These are phyloP conservation scores for Trichoderma atroviride DNA, from an alignment of 2,329 filamentous ascomycete species.

Conservation along the genomic window DNA sequence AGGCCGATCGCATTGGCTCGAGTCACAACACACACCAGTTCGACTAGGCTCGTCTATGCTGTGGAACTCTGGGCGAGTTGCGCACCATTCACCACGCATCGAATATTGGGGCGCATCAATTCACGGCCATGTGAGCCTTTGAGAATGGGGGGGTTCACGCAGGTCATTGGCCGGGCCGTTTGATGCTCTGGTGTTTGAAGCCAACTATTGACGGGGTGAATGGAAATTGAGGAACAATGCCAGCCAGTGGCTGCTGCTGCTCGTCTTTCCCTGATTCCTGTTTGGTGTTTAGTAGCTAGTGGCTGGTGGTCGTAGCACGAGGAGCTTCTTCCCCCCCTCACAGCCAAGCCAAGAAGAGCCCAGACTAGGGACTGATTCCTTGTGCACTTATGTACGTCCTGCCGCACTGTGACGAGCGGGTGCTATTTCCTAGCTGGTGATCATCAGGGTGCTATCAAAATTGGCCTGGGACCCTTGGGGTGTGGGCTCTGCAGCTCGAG, in stretches of 20 bases:
- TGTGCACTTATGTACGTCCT: slow-evolving; percentile 4
- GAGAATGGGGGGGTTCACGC: neutral
- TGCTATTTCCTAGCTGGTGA: slow-evolving; percentile 27
- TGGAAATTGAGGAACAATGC: slow-evolving; percentile 6
- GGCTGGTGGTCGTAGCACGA: neutral
- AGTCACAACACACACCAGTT: neutral
- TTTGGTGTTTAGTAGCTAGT: slow-evolving; percentile 5
- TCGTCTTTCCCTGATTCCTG: neutral
- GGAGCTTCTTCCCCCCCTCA: neutral
- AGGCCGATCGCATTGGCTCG: slow-evolving; percentile 6
- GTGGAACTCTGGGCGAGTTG: slow-evolving; percentile 1
- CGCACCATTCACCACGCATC: slow-evolving; percentile 26
- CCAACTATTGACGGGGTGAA: slow-evolving; percentile 2
- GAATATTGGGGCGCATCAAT: slow-evolving; percentile 35
- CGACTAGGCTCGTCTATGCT: neutral
- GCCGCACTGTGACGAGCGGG: slow-evolving; percentile 25
- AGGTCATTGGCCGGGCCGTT: slow-evolving; percentile 16
- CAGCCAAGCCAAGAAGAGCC: slow-evolving; percentile 8
- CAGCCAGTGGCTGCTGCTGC: slow-evolving; percentile 3
- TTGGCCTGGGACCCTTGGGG: slow-evolving; percentile 21
- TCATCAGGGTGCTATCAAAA: slow-evolving; percentile 23
- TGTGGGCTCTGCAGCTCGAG: slow-evolving; percentile 7
- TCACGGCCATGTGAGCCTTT: slow-evolving; percentile 35
- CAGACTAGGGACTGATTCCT: slow-evolving; percentile 8
- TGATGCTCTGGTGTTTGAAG: slow-evolving; percentile 15